Percentiles rank a stretch among this genome's conserved stretches.
Evolutionary conservation across 2,329 filamentous ascomycete genomes (phyloP).

Genomic region (Whalleya microplaca): DNA sequence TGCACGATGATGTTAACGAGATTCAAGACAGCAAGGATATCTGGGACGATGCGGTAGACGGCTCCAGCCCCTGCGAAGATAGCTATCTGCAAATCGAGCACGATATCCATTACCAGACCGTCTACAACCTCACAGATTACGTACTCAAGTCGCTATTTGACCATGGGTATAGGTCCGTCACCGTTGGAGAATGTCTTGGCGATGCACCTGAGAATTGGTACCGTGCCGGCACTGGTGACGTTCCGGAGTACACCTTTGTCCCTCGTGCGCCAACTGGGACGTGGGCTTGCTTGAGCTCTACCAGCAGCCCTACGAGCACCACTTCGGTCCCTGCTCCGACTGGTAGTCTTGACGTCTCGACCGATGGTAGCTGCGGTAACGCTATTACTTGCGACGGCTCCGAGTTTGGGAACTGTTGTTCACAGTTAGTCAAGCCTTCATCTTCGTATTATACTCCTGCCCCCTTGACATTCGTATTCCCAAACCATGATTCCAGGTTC

Average conservation of each 20-base stretch:
- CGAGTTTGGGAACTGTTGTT: constrained; percentile 37
- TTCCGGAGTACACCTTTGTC: constrained; percentile 34
- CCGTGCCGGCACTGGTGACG: constrained; percentile 39
- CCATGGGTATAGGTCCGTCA: constrained; percentile 51
- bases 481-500: constrained; percentile 9
- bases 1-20: constrained; percentile 33
- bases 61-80: constrained; percentile 33
- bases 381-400: constrained; percentile 36
- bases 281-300: constrained; percentile 27
- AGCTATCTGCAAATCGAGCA: constrained; percentile 46
- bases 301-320: constrained; percentile 18
- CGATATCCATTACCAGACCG: constrained; percentile 51
- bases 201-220: constrained; percentile 58
- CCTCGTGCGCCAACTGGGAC: constrained; percentile 35
- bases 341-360: constrained; percentile 26
- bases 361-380: constrained; percentile 34
- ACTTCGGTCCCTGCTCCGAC: constrained; percentile 25
- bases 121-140: constrained; percentile 51
- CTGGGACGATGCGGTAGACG: constrained; percentile 41
- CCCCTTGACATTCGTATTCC: background rate
- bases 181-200: constrained; percentile 59
- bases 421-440: constrained; percentile 28
- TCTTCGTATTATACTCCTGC: background rate
- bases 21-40: constrained; percentile 44
- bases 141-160: constrained; percentile 45